Evolutionary conservation across 805 yeast genomes (phyloP).

Genomic region (Saturnispora ahearnii): DNA sequence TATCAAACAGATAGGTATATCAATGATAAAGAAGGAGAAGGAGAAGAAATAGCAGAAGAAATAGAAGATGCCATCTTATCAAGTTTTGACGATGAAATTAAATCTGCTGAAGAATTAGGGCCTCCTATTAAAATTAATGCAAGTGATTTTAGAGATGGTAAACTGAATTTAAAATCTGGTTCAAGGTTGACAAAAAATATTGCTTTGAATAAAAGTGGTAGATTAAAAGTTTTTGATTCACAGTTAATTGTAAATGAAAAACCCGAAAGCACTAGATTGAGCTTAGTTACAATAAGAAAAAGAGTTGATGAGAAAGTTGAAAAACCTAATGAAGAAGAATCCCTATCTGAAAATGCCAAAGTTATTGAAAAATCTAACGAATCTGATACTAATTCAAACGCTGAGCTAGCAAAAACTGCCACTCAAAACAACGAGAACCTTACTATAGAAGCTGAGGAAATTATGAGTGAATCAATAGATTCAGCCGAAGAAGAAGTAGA

Average conservation of each 20-base stretch:
- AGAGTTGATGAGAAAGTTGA: slow-evolving; percentile 7
- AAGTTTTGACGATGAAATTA: slow-evolving; percentile 24
- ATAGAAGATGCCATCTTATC: background rate
- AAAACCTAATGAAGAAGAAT: background rate
- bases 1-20: background rate
- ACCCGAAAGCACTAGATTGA: slow-evolving; percentile 8
- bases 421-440: background rate
- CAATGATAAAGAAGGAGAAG: slow-evolving; percentile 5
- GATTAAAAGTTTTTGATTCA: slow-evolving; percentile 12
- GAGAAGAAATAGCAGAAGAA: slow-evolving; percentile 13
- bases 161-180: slow-evolving; percentile 2
- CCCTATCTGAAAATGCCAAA: background rate
- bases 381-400: background rate
- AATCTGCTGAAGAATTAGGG: slow-evolving; percentile 23
- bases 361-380: background rate
- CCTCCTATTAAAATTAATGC: slow-evolving; percentile 22
- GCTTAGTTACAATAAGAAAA: slow-evolving; percentile 10
- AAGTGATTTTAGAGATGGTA: slow-evolving; percentile 5
- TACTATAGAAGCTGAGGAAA: background rate
- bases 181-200: slow-evolving; percentile 22
- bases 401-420: background rate
- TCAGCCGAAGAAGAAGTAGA: background rate
- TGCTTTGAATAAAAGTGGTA: slow-evolving; percentile 19
- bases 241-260: slow-evolving; percentile 11
- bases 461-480: background rate